A percentile compares a stretch with the other conserved stretches of the same genome.
Conservation (phyloP, 768 basidiomycete genomes). For the Termitomyces titanicus region DNA sequence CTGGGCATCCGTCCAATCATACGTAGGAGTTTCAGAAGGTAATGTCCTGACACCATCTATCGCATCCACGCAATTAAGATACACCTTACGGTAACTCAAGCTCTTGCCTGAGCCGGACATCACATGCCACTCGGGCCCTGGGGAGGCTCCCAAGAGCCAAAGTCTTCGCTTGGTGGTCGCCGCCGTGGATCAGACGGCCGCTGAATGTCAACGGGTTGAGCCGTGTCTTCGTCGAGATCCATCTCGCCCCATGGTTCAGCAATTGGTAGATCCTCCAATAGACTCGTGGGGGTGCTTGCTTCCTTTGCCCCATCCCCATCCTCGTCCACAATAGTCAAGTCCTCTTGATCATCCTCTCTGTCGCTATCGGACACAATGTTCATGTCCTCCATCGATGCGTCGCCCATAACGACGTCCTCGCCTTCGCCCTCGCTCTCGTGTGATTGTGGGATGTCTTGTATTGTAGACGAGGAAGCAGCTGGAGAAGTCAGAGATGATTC, state of each 20-base stretch:
- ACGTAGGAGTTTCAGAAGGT: not conserved
- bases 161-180: slow-evolving; percentile 10
- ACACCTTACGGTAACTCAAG: slow-evolving; percentile 1
- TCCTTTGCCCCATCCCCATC: not conserved
- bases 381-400: slow-evolving; percentile 32
- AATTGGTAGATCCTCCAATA: not conserved
- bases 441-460: slow-evolving; percentile 34
- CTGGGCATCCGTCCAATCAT: not conserved
- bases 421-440: slow-evolving; percentile 27
- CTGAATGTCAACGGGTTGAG: not conserved
- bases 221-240: slow-evolving; percentile 3
- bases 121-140: slow-evolving; percentile 5
- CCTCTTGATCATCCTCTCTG: slow-evolving; percentile 1
- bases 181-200: slow-evolving; percentile 13
- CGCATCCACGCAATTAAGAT: slow-evolving; percentile 10
- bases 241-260: slow-evolving; percentile 2
- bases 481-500: slow-evolving; percentile 23
- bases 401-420: slow-evolving; percentile 25
- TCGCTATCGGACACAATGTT: slow-evolving; percentile 25
- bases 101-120: not conserved
- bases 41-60: slow-evolving; percentile 1
- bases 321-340: not conserved
- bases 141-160: slow-evolving; percentile 3
- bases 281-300: not conserved
- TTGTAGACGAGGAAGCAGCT: slow-evolving; percentile 34